Conservation (phyloP, 495 filamentous ascomycete genomes). For the Lophiotrema nucula region DNA sequence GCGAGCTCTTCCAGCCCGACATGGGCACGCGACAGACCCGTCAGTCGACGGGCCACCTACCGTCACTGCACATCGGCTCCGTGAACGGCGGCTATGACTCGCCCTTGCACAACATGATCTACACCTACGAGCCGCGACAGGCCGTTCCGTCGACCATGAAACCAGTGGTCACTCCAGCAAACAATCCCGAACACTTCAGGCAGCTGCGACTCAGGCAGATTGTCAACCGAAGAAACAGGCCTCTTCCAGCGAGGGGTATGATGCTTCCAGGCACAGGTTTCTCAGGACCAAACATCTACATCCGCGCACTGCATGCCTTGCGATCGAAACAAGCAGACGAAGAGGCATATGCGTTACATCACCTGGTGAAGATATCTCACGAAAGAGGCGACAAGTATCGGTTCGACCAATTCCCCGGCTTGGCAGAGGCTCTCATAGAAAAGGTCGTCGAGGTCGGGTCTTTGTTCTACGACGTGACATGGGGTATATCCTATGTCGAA, state of each 20-base stretch:
- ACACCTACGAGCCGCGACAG: slow-evolving; percentile 58
- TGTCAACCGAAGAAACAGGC: slow-evolving; percentile 25
- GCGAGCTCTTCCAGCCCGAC: slow-evolving; percentile 80
- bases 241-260: slow-evolving; percentile 43
- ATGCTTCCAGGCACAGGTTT: slow-evolving; percentile 59
- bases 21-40: slow-evolving; percentile 60
- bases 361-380: slow-evolving; percentile 91
- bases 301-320: slow-evolving; percentile 72
- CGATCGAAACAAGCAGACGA: slow-evolving; percentile 77
- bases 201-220: slow-evolving; percentile 45
- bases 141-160: slow-evolving; percentile 59
- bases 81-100: slow-evolving; percentile 37
- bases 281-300: slow-evolving; percentile 82
- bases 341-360: slow-evolving; percentile 83
- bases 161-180: slow-evolving; percentile 67
- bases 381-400: slow-evolving; percentile 94
- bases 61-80: slow-evolving; percentile 42
- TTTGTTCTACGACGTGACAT: slow-evolving; percentile 78
- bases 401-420: slow-evolving; percentile 84
- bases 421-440: slow-evolving; percentile 84
- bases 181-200: slow-evolving; percentile 62
- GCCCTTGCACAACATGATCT: slow-evolving; percentile 51
- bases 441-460: slow-evolving; percentile 72
- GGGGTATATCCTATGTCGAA: slow-evolving; percentile 70
- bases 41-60: slow-evolving; percentile 52